These are phyloP conservation scores for Diaporthe vexans DNA, from an alignment of 2,329 filamentous ascomycete species.

Conservation along the genomic window DNA sequence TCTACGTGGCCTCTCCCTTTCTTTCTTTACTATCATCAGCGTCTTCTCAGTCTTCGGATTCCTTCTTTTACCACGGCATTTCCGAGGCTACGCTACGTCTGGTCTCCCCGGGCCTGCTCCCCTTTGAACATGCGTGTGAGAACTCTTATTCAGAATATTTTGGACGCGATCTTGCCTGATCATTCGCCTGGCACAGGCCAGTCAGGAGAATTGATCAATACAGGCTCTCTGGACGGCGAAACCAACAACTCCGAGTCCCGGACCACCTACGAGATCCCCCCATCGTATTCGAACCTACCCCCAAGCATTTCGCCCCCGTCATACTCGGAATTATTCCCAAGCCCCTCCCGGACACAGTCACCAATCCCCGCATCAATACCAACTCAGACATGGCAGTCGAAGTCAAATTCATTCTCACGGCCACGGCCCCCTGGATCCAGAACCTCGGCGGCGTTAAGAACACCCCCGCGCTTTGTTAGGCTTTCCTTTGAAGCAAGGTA, in stretches of 20 bases:
- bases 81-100: not conserved
- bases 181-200: not conserved
- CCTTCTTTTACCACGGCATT: not conserved
- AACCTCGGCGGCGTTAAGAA: not conserved
- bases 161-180: not conserved
- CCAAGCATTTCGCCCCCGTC: not conserved
- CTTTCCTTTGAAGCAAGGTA: constrained; percentile 3
- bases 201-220: not conserved
- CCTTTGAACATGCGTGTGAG: not conserved
- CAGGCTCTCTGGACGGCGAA: not conserved
- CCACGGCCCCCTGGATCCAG: not conserved
- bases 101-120: no score
- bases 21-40: not conserved
- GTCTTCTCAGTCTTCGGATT: not conserved
- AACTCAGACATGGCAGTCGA: not conserved
- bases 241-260: not conserved
- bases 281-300: not conserved
- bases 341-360: not conserved
- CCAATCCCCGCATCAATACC: not conserved
- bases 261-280: not conserved
- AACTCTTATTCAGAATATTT: not conserved
- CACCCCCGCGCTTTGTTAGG: not conserved
- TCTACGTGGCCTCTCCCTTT: not conserved
- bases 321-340: not conserved
- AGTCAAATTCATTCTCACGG: not conserved